Percentiles rank a stretch among this genome's conserved stretches.
These are phyloP conservation scores for Myxozyma mucilagina DNA, from an alignment of 805 yeast species.

Conservation along the genomic window DNA sequence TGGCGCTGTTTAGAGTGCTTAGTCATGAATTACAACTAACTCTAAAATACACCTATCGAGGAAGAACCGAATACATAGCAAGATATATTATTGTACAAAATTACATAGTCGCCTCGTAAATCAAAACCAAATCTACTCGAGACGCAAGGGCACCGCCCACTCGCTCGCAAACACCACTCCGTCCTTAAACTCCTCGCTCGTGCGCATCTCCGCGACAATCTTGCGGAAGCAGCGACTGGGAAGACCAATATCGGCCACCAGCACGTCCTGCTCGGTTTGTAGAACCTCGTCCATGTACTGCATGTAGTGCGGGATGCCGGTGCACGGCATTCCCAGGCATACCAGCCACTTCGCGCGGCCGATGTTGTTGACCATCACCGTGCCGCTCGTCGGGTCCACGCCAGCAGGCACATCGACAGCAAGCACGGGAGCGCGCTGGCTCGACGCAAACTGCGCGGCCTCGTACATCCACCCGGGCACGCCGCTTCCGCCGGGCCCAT, in stretches of 20 bases:
- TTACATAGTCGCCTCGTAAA: not conserved
- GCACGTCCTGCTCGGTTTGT: slow-evolving; percentile 11
- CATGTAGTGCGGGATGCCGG: slow-evolving; percentile 22
- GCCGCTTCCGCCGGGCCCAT: slow-evolving; percentile 32
- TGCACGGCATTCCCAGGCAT: slow-evolving; percentile 37
- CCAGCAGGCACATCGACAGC: slow-evolving; percentile 85
- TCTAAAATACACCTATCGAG: not conserved
- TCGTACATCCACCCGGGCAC: slow-evolving; percentile 36
- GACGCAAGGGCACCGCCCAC: slow-evolving; percentile 16
- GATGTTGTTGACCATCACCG: slow-evolving; percentile 40
- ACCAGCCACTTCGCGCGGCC: slow-evolving; percentile 38
- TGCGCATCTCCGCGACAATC: slow-evolving; percentile 4
- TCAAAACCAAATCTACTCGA: slow-evolving; percentile 22
- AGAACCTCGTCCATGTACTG: slow-evolving; percentile 20
- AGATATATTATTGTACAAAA: no score
- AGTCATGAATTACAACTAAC: not conserved
- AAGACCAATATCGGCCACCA: slow-evolving; percentile 34
- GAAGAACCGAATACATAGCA: no score
- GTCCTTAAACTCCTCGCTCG: slow-evolving; percentile 18
- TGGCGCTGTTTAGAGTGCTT: not conserved
- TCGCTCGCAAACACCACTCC: slow-evolving; percentile 33
- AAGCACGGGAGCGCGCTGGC: slow-evolving; percentile 49
- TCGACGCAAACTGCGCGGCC: slow-evolving; percentile 69
- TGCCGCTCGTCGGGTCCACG: slow-evolving; percentile 79
- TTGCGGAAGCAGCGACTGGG: slow-evolving; percentile 29